A percentile compares a stretch with the other conserved stretches of the same genome.
Evolutionary conservation across 345 rosid species (phyloP).

Genomic region (Linum lewisii): DNA sequence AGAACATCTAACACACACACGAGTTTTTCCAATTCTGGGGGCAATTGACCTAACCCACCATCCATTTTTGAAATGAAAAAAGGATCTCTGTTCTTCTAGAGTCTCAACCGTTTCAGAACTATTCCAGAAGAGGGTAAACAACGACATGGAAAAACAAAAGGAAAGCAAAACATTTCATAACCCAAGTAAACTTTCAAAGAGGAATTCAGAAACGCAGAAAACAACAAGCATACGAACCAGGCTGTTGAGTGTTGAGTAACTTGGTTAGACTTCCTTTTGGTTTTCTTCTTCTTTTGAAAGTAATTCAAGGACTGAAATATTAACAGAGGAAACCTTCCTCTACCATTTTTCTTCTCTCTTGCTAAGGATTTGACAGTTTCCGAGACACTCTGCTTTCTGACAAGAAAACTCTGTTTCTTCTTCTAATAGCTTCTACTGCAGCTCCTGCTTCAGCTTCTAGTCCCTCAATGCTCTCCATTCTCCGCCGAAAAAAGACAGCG

Average conservation of each 20-base stretch:
- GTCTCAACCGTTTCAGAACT: not conserved
- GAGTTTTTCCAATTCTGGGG: too few relatives aligned
- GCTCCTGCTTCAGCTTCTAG: constrained; percentile 3
- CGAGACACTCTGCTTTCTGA: not conserved
- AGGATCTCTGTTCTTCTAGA: not conserved
- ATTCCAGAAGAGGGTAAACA: not conserved
- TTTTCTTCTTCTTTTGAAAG: too few relatives aligned
- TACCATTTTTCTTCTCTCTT: not conserved
- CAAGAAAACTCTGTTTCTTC: constrained; percentile 3
- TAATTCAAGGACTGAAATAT: too few relatives aligned
- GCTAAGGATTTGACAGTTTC: not conserved
- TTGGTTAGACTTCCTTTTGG: too few relatives aligned
- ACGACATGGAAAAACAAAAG: not conserved
- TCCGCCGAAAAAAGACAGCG: constrained; percentile 16
- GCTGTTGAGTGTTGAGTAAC: not conserved
- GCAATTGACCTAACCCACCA: not conserved
- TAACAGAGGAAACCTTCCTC: too few relatives aligned
- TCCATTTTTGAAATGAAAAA: too few relatives aligned
- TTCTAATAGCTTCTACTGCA: not conserved
- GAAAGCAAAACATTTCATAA: not conserved
- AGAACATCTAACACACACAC: not conserved
- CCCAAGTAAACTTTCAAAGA: too few relatives aligned
- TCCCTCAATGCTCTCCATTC: constrained; percentile 16
- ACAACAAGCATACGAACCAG: not conserved
- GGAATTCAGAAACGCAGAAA: not conserved